phyloP scores from a whole-genome alignment of 129 eudicot species.

The Escallonia rubra region DNA sequence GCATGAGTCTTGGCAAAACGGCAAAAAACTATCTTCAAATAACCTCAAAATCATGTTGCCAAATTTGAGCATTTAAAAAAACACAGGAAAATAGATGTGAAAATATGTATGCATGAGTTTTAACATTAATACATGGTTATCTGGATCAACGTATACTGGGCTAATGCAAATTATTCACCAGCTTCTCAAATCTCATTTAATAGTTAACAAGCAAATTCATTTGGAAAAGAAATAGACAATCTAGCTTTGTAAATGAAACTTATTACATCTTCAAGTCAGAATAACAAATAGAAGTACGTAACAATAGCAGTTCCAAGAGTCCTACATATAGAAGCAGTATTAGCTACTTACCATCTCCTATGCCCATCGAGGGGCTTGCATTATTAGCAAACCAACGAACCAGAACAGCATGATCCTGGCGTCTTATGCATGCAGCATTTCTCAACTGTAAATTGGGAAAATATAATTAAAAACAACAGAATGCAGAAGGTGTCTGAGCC shows the following conservation, averaged over 20 bases:
- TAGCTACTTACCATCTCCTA: conserved; percentile 46
- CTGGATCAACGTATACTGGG: too few relatives aligned
- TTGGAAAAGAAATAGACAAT: not conserved
- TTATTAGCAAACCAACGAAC: conserved; percentile 50
- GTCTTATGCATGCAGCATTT: conserved; percentile 29
- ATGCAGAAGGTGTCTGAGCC: too few relatives aligned
- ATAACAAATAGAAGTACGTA: not conserved
- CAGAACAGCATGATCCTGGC: conserved; percentile 44
- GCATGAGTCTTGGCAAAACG: too few relatives aligned
- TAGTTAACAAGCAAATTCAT: not conserved
- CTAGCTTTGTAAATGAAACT: not conserved
- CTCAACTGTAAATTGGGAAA: conserved; percentile 34
- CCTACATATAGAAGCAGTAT: not conserved
- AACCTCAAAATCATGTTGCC: too few relatives aligned
- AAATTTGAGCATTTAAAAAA: too few relatives aligned
- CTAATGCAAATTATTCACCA: too few relatives aligned
- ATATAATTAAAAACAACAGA: conserved; percentile 1
- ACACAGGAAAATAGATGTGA: too few relatives aligned
- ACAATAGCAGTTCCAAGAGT: not conserved
- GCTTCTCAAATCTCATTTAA: too few relatives aligned
- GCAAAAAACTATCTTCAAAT: too few relatives aligned
- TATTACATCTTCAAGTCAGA: not conserved
- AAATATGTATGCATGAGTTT: too few relatives aligned
- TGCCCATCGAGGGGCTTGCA: conserved; percentile 29
- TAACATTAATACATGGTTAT: too few relatives aligned